Evolutionary conservation across 306 rosid species (phyloP), one percentile per base, ranked within the genome.

Genomic region (Castanea mollissima): DNA sequence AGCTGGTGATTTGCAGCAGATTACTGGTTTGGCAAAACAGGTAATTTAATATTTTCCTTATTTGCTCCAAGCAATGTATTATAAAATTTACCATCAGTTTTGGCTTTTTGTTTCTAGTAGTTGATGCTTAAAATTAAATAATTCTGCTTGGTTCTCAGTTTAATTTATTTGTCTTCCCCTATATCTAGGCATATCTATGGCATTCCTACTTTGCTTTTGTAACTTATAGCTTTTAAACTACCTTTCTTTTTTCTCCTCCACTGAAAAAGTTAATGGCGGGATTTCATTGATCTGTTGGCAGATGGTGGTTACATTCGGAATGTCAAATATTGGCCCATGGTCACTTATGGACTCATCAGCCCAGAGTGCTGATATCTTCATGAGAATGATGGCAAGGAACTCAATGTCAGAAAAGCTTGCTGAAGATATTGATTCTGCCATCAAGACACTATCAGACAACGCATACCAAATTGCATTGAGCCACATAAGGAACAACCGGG

Each of bases 351-450:
- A 95, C 59, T 51, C 87, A 5, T 80, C 93, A 2, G 88, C 92
- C 69, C 97, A 92, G 85, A 90, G 94, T 62, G 93, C 80, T 71
- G 99, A 95, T 74, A 89, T 95, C 31, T 91, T 95, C 73, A 92
- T 95, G 99, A 87, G 99, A 84, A 95, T 92, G 99, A 95, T 95
- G 98, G 99, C 99, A 25, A 91, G 99, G 87, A 92, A 95, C 83
- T 95, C 97, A 10, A 95, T 95, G 99, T 95, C 98, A 1, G 99
- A 95, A 81, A 95, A 77, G 86, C 99, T 95, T 18, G 99, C 98
- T 3, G 94, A 88, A 89, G 99, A 95, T 87, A 95, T 95, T 5
- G 99, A 95, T 55, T 19, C 85, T 20, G 98, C 99, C 27, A 79
- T 93, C 77, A 95, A 95, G 90, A 90, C 84, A 80, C 3, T 95